These are phyloP conservation scores for Malassezia furfur DNA, from an alignment of 1,284 basidiomycete species.

Conservation along the genomic window DNA sequence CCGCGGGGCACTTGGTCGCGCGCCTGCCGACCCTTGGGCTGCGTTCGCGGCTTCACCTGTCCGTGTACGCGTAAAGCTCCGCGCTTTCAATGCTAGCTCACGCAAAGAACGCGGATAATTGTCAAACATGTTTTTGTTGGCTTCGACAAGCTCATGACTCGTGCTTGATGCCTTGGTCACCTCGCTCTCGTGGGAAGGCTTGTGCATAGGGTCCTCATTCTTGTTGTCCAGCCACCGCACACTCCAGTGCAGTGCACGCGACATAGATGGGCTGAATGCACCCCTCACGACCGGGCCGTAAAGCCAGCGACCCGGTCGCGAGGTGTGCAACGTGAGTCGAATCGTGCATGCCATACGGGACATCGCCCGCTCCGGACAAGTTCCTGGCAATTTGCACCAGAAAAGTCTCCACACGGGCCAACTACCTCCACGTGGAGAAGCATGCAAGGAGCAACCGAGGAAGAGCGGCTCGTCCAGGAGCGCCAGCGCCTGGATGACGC, in stretches of 20 bases:
- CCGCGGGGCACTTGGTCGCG: background rate
- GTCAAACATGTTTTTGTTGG: conserved; percentile 19
- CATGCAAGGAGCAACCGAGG: background rate
- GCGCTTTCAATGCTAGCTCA: conserved; percentile 33
- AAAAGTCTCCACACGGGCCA: conserved; percentile 7
- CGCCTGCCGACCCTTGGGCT: background rate
- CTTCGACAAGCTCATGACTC: conserved; percentile 6
- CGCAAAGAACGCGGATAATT: conserved; percentile 41
- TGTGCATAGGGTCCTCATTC: no score
- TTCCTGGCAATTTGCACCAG: no score
- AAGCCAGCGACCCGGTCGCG: no score
- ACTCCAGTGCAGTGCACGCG: no score
- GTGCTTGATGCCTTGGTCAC: background rate
- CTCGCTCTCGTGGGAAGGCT: no score
- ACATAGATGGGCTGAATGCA: no score
- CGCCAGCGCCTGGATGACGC: conserved; percentile 5
- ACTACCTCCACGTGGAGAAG: conserved; percentile 10
- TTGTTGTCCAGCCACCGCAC: no score
- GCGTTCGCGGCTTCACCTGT: background rate
- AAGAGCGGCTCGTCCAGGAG: background rate
- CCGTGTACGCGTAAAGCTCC: conserved; percentile 16
- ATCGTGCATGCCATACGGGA: background rate
- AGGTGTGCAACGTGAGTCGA: background rate
- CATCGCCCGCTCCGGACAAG: no score
- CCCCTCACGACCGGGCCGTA: no score